Base-by-base conservation (phyloP, 1,284 basidiomycete species). In the Ustilago xerochloae region DNA sequence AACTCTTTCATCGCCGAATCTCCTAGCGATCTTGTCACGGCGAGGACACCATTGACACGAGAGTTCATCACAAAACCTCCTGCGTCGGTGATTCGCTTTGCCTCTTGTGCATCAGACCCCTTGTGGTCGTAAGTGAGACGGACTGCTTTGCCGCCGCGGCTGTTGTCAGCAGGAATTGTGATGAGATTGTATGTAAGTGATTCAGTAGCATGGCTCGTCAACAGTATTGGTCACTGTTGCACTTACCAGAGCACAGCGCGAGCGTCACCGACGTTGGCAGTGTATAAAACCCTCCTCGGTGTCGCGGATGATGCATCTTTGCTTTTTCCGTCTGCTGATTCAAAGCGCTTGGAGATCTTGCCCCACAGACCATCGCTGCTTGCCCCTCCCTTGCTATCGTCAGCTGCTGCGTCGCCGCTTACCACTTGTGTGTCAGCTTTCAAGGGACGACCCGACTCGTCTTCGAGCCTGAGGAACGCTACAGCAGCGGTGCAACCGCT, bases 1-100 rank as follows among this genome's bases (percentile, higher is more conserved):
- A 97, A 99, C 81, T 99, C 96, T 86, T 99, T 99, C 96, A 99
- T 99, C 7, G 94, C 93, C 0, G 93, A 92, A 84, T 99, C 97
- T 47, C 97, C 97, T 43, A 99, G 87, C 75, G 94, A 96, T 51
- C 97, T 89, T 16, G 97, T 99, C 18, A 99, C 97, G 9, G 94
- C 95, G 58, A 99, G 87, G 10, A 99, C 95, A 38, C 80, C 95
- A 79, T 98, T 98, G 26, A 99, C 97, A 10, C 97, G 90, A 69
- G 96, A 95, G 82, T 97, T 97, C 92, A 99, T 92, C 22, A 99
- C 95, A 81, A 98, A 99, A 0, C 97, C 97, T 16, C 97, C 97
- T 0, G 97, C 96, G 81, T 98, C 96, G 49, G 90, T 94, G 84
- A 99, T 99, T 15, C 97, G 90, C 86, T 97, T 97, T 18, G 94